Evolutionary conservation across 306 rosid genomes (phyloP).

Genomic region (Albizia julibrissin): DNA sequence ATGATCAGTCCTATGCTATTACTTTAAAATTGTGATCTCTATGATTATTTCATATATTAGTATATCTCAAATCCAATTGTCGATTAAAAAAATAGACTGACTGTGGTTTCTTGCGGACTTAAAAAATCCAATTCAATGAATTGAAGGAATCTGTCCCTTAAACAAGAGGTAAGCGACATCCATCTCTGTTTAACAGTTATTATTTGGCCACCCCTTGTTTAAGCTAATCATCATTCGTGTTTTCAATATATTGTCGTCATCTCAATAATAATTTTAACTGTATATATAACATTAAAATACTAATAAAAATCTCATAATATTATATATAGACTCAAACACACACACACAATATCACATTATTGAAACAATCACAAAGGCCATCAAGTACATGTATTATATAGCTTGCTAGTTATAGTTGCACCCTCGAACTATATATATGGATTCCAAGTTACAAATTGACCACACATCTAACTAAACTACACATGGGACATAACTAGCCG

Average conservation of each 20-base stretch:
- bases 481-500: slow-evolving; percentile 5
- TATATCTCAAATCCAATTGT: neutral
- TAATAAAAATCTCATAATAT: neutral
- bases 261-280: neutral
- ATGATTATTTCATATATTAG: neutral
- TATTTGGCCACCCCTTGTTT: neutral
- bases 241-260: neutral
- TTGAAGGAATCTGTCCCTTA: neutral
- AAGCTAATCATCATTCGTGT: neutral
- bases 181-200: neutral
- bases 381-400: neutral
- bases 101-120: neutral
- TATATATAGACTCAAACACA: neutral
- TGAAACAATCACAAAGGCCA: neutral
- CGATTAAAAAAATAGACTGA: neutral
- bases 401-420: neutral
- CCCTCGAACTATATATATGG: neutral
- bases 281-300: neutral
- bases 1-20: too few relatives aligned
- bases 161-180: neutral
- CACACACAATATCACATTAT: neutral
- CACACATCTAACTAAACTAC: neutral
- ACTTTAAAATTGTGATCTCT: too few relatives aligned
- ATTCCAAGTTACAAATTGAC: neutral
- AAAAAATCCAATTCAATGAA: neutral